A percentile compares a stretch with the other conserved stretches of the same genome.
Evolutionary conservation across 1,284 basidiomycete species (phyloP).

Genomic region (Neonothopanus nambi): DNA sequence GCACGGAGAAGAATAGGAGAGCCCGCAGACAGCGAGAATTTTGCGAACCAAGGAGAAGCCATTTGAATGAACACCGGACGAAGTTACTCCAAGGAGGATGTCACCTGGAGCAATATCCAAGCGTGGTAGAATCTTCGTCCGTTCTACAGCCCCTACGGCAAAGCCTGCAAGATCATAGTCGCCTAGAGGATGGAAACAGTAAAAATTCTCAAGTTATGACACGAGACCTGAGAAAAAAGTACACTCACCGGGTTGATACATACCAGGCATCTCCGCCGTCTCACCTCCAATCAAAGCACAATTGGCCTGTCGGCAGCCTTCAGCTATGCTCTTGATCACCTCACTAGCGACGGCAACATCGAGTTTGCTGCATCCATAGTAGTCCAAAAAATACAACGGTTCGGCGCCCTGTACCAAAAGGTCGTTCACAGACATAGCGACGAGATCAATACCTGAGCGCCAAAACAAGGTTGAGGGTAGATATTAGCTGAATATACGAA

Average conservation of each 20-base stretch:
- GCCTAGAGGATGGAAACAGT: conserved; percentile 43
- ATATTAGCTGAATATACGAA: conserved; percentile 6
- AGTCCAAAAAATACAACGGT: conserved; percentile 97
- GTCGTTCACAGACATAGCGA: conserved; percentile 99
- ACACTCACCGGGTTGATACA: conserved; percentile 80
- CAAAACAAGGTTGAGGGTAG: conserved; percentile 11
- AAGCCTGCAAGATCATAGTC: conserved; percentile 99
- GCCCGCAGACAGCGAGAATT: conserved; percentile 68
- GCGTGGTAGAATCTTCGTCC: conserved; percentile 74
- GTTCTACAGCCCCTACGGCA: conserved; percentile 96
- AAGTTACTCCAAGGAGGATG: conserved; percentile 84
- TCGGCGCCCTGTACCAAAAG: conserved; percentile 97
- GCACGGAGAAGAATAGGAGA: conserved; percentile 73
- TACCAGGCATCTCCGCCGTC: conserved; percentile 99
- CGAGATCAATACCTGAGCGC: conserved; percentile 84
- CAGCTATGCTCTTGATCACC: conserved; percentile 92
- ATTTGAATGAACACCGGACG: conserved; percentile 96
- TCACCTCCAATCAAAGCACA: conserved; percentile 97
- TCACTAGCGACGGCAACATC: conserved; percentile 80
- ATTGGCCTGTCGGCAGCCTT: conserved; percentile 82
- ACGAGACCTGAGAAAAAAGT: conserved; percentile 7
- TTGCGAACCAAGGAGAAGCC: conserved; percentile 97
- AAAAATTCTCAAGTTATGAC: conserved; percentile 11
- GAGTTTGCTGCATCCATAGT: conserved; percentile 93
- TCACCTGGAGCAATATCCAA: conserved; percentile 81